These are phyloP conservation scores for Paecilomyces dactylethromorphus DNA, from an alignment of 2,329 filamentous ascomycete genomes.

Conservation along the genomic window DNA sequence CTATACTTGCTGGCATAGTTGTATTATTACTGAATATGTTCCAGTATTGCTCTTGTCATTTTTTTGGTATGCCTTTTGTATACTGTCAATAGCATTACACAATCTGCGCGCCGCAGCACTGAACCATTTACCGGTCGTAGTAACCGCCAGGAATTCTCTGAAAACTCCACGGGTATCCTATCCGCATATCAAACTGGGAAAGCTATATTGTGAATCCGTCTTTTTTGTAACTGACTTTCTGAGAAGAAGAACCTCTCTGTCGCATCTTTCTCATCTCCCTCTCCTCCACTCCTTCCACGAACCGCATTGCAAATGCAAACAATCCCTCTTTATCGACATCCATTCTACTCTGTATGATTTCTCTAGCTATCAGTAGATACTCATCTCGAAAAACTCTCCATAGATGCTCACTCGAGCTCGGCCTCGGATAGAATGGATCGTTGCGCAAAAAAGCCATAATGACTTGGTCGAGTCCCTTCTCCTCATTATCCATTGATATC, in stretches of 20 bases:
- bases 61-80: too few relatives aligned
- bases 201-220: too few relatives aligned
- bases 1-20: background rate
- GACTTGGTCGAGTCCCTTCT: conserved; percentile 34
- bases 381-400: conserved; percentile 20
- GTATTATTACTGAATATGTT: background rate
- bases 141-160: too few relatives aligned
- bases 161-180: too few relatives aligned
- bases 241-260: background rate
- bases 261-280: background rate
- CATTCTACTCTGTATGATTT: background rate
- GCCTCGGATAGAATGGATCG: conserved; percentile 47
- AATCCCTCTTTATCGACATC: background rate
- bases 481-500: conserved; percentile 30
- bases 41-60: too few relatives aligned
- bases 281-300: background rate
- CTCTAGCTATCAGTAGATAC: conserved; percentile 16
- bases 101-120: too few relatives aligned
- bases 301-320: background rate
- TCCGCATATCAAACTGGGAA: too few relatives aligned
- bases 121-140: too few relatives aligned
- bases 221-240: background rate
- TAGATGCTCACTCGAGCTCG: conserved; percentile 12
- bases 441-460: conserved; percentile 43
- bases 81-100: too few relatives aligned